phyloP scores from a whole-genome alignment of 2,329 filamentous ascomycete genomes.

The Microcyclospora pomicola region DNA sequence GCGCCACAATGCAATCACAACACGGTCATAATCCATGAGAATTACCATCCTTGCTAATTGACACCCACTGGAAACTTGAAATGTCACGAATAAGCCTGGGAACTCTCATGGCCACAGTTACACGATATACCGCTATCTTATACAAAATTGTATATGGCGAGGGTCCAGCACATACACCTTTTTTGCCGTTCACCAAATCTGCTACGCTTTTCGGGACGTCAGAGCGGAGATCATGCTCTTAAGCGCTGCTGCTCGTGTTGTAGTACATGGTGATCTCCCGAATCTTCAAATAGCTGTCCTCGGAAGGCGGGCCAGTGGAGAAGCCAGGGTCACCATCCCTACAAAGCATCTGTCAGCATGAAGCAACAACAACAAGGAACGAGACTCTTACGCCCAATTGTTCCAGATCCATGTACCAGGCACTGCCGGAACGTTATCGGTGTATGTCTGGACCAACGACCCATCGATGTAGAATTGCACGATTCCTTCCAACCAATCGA shows the following conservation, averaged over 20 bases:
- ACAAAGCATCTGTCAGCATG: neutral
- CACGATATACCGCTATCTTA: too few species aligned
- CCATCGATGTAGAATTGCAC: constrained; percentile 11
- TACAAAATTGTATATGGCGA: too few species aligned
- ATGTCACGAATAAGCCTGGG: too few species aligned
- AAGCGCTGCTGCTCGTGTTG: constrained; percentile 2
- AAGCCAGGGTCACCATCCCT: constrained; percentile 11
- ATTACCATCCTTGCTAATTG: too few species aligned
- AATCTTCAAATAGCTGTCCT: constrained; percentile 12
- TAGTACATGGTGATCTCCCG: constrained; percentile 14
- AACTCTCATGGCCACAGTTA: too few species aligned
- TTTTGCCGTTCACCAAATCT: too few species aligned
- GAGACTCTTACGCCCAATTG: constrained; percentile 10
- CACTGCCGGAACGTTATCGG: constrained; percentile 8
- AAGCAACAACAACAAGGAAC: neutral
- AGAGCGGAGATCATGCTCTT: too few species aligned
- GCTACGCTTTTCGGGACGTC: too few species aligned
- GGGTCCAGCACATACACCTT: too few species aligned
- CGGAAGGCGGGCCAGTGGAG: constrained; percentile 10
- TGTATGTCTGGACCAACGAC: constrained; percentile 3
- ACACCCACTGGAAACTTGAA: too few species aligned
- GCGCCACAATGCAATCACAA: too few species aligned
- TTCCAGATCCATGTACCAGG: constrained; percentile 12
- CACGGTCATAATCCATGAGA: too few species aligned
- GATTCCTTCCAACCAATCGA: constrained; percentile 9